Evolutionary conservation across 768 basidiomycete species (phyloP).

Genomic region (Kwoniella pini): DNA sequence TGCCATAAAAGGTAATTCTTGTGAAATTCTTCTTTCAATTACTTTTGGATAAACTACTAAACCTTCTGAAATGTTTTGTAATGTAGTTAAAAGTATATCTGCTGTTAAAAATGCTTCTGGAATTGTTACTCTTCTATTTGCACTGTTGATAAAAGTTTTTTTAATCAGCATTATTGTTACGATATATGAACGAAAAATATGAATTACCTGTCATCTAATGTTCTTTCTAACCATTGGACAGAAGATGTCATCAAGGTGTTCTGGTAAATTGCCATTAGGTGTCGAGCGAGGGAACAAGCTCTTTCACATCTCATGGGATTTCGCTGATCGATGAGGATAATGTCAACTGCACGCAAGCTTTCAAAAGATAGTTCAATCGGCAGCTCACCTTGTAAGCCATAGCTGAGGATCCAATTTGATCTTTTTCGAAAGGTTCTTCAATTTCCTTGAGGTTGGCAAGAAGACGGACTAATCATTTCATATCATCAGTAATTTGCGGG

Average conservation of each 20-base stretch:
- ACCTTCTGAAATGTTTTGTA: conserved; percentile 96
- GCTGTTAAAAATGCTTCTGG: conserved; percentile 97
- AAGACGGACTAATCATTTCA: conserved; percentile 62
- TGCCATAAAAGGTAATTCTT: conserved; percentile 99
- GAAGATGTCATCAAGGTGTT: conserved; percentile 92
- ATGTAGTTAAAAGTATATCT: conserved; percentile 90
- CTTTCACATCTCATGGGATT: conserved; percentile 99
- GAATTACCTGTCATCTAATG: conserved; percentile 84
- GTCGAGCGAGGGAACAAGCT: conserved; percentile 91
- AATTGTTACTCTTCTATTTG: conserved; percentile 92
- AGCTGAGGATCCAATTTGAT: conserved; percentile 88
- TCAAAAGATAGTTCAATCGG: neutral
- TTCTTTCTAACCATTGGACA: conserved; percentile 98
- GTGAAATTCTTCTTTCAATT: conserved; percentile 83
- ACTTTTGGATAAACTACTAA: conserved; percentile 99
- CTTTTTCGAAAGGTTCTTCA: conserved; percentile 98
- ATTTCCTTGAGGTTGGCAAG: conserved; percentile 97
- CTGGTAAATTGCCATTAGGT: conserved; percentile 93
- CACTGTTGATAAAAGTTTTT: conserved; percentile 59
- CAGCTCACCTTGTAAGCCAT: conserved; percentile 84
- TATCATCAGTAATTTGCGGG: neutral
- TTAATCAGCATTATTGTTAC: conserved; percentile 4
- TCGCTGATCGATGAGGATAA: conserved; percentile 57
- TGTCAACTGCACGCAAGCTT: neutral
- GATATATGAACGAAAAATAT: neutral